Evolutionary conservation across 2,329 filamentous ascomycete genomes (phyloP), one percentile per base, ranked within the genome.

Genomic region (Colletotrichum limetticola): DNA sequence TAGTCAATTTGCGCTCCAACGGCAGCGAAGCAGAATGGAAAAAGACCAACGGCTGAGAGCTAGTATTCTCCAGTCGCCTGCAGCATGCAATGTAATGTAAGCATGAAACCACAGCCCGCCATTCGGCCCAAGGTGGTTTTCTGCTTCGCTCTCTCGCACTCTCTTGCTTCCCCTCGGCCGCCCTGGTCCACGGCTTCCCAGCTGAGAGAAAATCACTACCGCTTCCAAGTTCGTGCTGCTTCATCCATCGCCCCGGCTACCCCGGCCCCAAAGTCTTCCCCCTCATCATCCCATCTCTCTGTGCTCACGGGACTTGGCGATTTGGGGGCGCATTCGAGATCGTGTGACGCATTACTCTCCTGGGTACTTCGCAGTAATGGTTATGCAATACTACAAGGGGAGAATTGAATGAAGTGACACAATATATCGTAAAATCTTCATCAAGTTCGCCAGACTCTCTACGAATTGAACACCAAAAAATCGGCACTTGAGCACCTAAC

Each of bases 21-120:
- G 42, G 16, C 42, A 49, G 42, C 19, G 8, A 22, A 49, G 12
- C 6, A 19, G 16, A 16, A 16, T 14, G 11, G 4, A 16, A 5
- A n/a, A 46, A 16, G 12, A 6, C 52, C n/a, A 55, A 55, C 19
- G 19, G 42, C 42, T 49, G 52, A 55, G 24, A 24, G 2, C 4
- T 35, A 12, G 32, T 5, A 35, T 55, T 32, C 55, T 28, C 28
- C 55, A 49, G 42, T 49, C 55, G 16, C 5, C 37, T 61, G 62
- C 68, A 61, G 55, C 62, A 71, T 71, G 68, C 68, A 71, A 66
- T 49, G 68, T 66, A 66, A 66, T 71, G 68, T 66, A 55, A 71
- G 68, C 68, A 56, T 66, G 68, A 67, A 71, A 71, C 63, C 30
- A 32, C 32, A 67, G 55, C 68, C 26, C 32, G 53, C 69, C 24